Base-by-base conservation (phyloP, 2,329 filamentous ascomycete genomes). In the Aspergillus tanneri region DNA sequence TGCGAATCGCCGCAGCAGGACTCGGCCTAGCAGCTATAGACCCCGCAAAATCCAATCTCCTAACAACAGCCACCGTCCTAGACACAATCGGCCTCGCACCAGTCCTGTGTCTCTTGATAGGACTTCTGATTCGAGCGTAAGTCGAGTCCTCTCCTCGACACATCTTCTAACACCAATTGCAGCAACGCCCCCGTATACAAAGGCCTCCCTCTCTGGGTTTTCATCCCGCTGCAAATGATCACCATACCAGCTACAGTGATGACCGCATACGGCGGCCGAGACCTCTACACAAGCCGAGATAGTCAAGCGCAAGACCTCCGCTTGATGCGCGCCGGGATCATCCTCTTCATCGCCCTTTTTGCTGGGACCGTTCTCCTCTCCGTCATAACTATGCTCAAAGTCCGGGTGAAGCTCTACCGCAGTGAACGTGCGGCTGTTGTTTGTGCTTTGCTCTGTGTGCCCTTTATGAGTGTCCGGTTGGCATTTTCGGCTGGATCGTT, bases 61-160 rank as follows among this genome's bases (percentile, higher is more conserved):
- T 52, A 12, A 38, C 45, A 14, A 54, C 52, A 35, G 52, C 52
- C 1, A 53, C 52, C n/a, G 37, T 54, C 2, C 35, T 54, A 18
- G 52, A 54, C 18, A 52, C 52, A 16, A 54, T 54, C n/a, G 52
- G 52, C 5, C 50, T 54, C 11, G 49, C 52, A 19, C 52, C 52
- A 27, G 44, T 53, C 18, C 23, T 54, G 23, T 54, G 49, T 38
- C 32, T 54, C 8, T 23, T 53, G 4, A 53, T 54, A 12, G 52
- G 49, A 21, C 28, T 54, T 16, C 19, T 54, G 16, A 49, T 46
- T 32, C 40, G 49, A 53, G 52, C 52, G 52, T 54, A 38, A 54
- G 52, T 40, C 5, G 2, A 28, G n/a, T 19, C 8, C 25, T 27
- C 19, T 27, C 1, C 25, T 4, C 36, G 7, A 2, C 18, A 22